phyloP scores from a whole-genome alignment of 2,329 filamentous ascomycete species.

The Alternaria metachromatica region DNA sequence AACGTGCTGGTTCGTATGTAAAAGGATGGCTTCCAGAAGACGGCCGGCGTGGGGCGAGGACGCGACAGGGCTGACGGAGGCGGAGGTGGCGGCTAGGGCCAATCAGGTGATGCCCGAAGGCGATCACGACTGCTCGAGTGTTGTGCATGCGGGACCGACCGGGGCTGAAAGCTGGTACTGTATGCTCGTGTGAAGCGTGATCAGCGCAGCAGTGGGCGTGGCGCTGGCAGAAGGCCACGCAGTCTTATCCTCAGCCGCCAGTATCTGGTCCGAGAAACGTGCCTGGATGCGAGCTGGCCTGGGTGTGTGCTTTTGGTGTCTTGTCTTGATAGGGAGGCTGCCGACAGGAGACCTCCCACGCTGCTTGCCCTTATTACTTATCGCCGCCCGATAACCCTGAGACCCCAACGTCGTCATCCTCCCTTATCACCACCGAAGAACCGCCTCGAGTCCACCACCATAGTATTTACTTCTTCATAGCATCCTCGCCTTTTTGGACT shows the following conservation, averaged over 20 bases:
- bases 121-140: constrained; percentile 12
- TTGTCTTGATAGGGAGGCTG: constrained; percentile 6
- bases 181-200: background rate
- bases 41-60: constrained; percentile 15
- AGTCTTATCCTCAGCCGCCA: constrained; percentile 8
- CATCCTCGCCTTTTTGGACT: background rate
- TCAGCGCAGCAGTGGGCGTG: background rate
- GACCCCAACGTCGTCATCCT: constrained; percentile 5
- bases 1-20: background rate
- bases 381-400: constrained; percentile 25
- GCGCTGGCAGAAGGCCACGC: background rate
- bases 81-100: constrained; percentile 19
- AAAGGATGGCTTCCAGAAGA: constrained; percentile 14
- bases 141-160: constrained; percentile 17
- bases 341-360: constrained; percentile 24
- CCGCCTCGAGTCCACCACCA: background rate
- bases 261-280: constrained; percentile 11
- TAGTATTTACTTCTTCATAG: constrained; percentile 1
- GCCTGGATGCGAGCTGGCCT: constrained; percentile 10
- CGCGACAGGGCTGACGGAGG: constrained; percentile 18
- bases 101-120: constrained; percentile 18
- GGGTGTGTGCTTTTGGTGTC: constrained; percentile 12
- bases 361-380: constrained; percentile 23
- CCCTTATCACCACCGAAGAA: constrained; percentile 7
- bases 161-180: background rate